phyloP scores from a whole-genome alignment of 169 alveolate species.

The Plasmodium fragile region DNA sequence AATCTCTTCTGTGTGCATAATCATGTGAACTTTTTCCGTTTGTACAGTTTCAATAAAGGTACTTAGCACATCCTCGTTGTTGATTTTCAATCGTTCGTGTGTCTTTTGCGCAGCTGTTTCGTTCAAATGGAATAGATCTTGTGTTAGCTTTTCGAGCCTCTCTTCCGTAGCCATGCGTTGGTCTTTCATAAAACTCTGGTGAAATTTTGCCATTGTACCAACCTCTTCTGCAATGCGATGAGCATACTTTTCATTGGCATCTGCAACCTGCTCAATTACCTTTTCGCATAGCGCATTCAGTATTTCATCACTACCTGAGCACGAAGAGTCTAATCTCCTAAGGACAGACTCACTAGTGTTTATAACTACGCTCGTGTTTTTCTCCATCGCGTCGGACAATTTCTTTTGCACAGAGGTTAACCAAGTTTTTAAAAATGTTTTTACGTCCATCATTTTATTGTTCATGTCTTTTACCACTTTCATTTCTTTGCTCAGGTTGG shows the following conservation, averaged over 20 bases:
- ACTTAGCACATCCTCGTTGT: not conserved
- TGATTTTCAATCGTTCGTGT: not conserved
- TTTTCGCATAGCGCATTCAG: not conserved
- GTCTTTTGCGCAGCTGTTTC: not conserved
- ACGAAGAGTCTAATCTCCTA: not conserved
- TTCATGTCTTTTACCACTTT: not conserved
- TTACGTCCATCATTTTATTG: not conserved
- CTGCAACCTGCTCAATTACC: not conserved
- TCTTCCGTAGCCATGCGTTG: not conserved
- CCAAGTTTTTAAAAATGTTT: not conserved
- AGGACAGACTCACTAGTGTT: slow-evolving; percentile 7
- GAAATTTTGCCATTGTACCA: not conserved
- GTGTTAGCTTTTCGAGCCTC: not conserved
- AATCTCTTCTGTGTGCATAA: not conserved
- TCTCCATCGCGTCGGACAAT: not conserved
- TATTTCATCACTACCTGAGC: not conserved
- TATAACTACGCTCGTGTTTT: not conserved
- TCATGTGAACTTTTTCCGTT: not conserved
- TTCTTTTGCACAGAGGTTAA: slow-evolving; percentile 2
- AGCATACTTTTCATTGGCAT: not conserved
- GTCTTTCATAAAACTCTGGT: not conserved
- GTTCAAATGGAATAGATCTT: not conserved
- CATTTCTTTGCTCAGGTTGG: not conserved
- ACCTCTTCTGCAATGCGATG: not conserved
- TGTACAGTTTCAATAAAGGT: not conserved